These are phyloP conservation scores for Erysimum pusillum DNA, from an alignment of 441 rosid genomes.

Conservation along the genomic window DNA sequence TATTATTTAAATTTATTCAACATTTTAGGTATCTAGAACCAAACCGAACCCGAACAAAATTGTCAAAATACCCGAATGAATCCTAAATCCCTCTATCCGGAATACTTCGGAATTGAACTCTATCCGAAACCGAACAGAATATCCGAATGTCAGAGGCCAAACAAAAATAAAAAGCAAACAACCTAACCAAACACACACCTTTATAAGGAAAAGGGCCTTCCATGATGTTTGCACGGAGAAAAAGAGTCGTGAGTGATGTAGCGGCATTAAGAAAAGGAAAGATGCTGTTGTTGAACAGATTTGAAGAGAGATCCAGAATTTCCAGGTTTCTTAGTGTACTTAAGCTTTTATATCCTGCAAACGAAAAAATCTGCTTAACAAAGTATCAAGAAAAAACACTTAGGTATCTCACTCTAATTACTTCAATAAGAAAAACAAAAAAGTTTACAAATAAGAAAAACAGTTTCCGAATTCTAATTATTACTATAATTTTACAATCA, in stretches of 20 bases:
- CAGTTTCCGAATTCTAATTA: too few relatives aligned
- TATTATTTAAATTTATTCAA: too few relatives aligned
- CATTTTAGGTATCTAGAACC: too few relatives aligned
- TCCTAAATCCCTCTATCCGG: too few relatives aligned
- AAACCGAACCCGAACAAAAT: too few relatives aligned
- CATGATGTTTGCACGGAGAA: not conserved
- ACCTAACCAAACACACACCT: not conserved
- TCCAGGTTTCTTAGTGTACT: slow-evolving; percentile 15
- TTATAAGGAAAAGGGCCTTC: not conserved
- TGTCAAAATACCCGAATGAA: too few relatives aligned
- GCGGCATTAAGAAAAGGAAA: slow-evolving; percentile 31
- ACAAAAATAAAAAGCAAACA: not conserved
- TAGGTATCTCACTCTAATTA: not conserved
- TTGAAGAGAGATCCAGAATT: slow-evolving; percentile 13
- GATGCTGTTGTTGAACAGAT: slow-evolving; percentile 3
- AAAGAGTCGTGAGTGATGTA: slow-evolving; percentile 22
- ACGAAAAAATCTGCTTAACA: not conserved
- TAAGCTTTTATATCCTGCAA: slow-evolving; percentile 33
- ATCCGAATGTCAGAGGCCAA: not conserved
- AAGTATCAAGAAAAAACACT: too few relatives aligned
- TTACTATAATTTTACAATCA: too few relatives aligned
- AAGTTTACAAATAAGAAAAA: too few relatives aligned
- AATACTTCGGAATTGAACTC: too few relatives aligned
- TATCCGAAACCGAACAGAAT: too few relatives aligned
- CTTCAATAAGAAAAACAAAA: too few relatives aligned